phyloP scores from a whole-genome alignment of 2,329 filamentous ascomycete genomes.

The Fusarium praegraminearum region DNA sequence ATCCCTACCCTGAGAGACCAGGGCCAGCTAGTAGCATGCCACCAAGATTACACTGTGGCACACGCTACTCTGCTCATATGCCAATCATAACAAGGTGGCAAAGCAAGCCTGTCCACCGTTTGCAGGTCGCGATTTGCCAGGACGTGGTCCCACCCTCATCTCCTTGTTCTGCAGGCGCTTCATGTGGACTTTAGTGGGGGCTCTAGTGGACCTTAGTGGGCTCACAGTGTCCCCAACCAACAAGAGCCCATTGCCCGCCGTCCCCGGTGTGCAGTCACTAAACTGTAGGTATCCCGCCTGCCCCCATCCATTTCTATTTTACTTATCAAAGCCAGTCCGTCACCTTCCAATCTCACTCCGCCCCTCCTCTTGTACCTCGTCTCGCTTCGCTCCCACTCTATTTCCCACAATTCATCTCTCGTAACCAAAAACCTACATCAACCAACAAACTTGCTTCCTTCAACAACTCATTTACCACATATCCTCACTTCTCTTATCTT shows the following conservation, averaged over 20 bases:
- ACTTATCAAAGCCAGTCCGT: conserved; percentile 45
- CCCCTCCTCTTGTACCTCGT: conserved; percentile 47
- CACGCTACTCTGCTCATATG: conserved; percentile 36
- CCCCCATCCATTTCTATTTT: conserved; percentile 30
- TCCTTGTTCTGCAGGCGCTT: conserved; percentile 40
- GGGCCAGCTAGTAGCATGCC: conserved; percentile 45
- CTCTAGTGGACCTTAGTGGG: conserved; percentile 26
- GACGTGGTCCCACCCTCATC: conserved; percentile 40
- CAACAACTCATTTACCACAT: conserved; percentile 10
- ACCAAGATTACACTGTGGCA: conserved; percentile 49
- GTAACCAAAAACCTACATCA: conserved; percentile 38
- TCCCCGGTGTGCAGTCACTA: conserved; percentile 39
- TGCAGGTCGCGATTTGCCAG: conserved; percentile 49
- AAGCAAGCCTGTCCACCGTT: conserved; percentile 44
- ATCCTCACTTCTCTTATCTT: conserved; percentile 11
- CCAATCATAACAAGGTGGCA: conserved; percentile 53
- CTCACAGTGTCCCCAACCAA: conserved; percentile 49
- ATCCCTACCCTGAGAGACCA: conserved; percentile 35
- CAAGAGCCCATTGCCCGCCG: conserved; percentile 48
- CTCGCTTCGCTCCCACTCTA: conserved; percentile 47
- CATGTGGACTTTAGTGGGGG: conserved; percentile 27
- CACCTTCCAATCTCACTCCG: conserved; percentile 41
- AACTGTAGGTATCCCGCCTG: conserved; percentile 24
- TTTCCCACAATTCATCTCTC: conserved; percentile 44
- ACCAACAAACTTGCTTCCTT: conserved; percentile 38